Conservation (phyloP, 805 yeast genomes). For the Kluyveromyces nonfermentans region DNA sequence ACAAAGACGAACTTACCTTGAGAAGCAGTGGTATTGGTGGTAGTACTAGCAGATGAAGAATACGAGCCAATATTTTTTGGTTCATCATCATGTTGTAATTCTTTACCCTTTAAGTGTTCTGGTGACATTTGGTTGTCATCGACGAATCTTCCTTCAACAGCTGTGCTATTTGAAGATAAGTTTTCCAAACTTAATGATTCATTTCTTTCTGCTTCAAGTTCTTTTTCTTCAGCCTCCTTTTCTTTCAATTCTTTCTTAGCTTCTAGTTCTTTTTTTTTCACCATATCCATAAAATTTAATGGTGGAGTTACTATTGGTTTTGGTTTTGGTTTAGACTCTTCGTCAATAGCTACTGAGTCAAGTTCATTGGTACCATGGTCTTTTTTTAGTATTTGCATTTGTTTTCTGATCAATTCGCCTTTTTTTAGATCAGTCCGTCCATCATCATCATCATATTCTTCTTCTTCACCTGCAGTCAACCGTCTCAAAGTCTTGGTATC, state of each 20-base stretch:
- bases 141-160: not conserved
- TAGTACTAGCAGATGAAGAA: not conserved
- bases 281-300: not conserved
- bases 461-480: slow-evolving; percentile 14
- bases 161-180: not conserved
- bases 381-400: slow-evolving; percentile 7
- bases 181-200: not conserved
- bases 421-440: slow-evolving; percentile 4
- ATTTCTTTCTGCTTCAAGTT: not conserved
- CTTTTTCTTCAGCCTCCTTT: slow-evolving; percentile 3
- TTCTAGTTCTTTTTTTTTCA: slow-evolving; percentile 1
- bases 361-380: slow-evolving; percentile 5
- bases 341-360: slow-evolving; percentile 5
- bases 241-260: not conserved
- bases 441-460: slow-evolving; percentile 10
- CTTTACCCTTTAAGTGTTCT: not conserved
- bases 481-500: slow-evolving; percentile 31
- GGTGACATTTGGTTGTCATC: not conserved
- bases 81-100: not conserved
- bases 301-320: not conserved
- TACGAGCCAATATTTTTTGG: too few relatives aligned
- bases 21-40: too few relatives aligned
- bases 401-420: slow-evolving; percentile 2
- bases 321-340: not conserved
- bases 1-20: not conserved